Base-by-base conservation (phyloP, 2,329 filamentous ascomycete genomes). In the Cordyceps tenuipes region DNA sequence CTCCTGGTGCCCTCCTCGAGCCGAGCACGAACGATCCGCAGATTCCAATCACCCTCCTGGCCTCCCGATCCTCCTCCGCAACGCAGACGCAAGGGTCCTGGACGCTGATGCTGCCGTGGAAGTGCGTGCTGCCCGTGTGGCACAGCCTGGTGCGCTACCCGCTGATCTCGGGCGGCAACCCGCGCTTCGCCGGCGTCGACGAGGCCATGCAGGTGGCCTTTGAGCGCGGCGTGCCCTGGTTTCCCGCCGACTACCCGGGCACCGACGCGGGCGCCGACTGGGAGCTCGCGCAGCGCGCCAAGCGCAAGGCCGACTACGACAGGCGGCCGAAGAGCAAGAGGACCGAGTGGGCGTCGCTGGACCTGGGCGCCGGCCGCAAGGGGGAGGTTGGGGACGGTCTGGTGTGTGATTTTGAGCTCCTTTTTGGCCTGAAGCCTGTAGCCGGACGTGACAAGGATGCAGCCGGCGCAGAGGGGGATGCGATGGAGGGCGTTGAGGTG, bases 71-170 rank as follows among this genome's bases (percentile, higher is more conserved):
- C 10, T 70, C 74, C 12, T 67, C 71, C 1, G 73, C 74, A 43
- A 75, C 72, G 12, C 81, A 80, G 51, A 75, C 78, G 1, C 85
- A 88, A 52, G 87, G 88, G 0, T 86, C 80, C 0, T 97, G 91
- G 91, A 94, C 87, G 0, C 71, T 97, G 1, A 78, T 97, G 26
- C 80, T 94, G 3, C 94, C 94, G 0, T 97, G 93, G 91, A 91
- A 90, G 69, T 96, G 90, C 66, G 88, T 97, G 41, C 78, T 85
- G 41, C 84, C 90, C 0, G 79, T 97, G 36, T 99, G 94, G 94
- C 88, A 93, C 66, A 86, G 84, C 51, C 75, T 97, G 15, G 87
- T 96, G 74, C 91, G 91, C 68, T 91, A 87, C 62, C 90, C 90
- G 0, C 78, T 95, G 0, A 88, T 86, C 0, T 88, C 86, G 1